Conservation (phyloP, 352 stramenopile species). For the Halophytophthora polymorphica region DNA sequence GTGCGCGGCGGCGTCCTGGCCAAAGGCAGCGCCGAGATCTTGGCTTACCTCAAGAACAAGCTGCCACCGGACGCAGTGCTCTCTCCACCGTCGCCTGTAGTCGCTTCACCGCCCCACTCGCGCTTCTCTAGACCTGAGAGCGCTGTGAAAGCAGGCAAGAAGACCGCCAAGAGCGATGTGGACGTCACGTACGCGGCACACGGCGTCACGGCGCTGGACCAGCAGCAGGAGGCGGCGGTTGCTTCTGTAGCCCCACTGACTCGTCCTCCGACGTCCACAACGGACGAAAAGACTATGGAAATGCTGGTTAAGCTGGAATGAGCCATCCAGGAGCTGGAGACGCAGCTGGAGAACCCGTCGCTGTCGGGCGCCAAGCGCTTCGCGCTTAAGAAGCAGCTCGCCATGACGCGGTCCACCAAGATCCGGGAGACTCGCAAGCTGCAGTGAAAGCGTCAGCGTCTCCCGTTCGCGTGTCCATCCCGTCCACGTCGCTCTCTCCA, state of each 20-base stretch:
- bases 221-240: background rate
- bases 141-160: too few species aligned
- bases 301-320: constrained; percentile 24
- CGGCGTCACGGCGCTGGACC: constrained; percentile 6
- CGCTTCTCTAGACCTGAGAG: too few species aligned
- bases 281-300: constrained; percentile 12
- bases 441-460: constrained; percentile 8
- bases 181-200: constrained; percentile 15
- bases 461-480: too few species aligned
- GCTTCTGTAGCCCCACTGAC: constrained; percentile 18
- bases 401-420: constrained; percentile 57
- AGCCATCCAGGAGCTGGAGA: constrained; percentile 57
- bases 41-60: constrained; percentile 82
- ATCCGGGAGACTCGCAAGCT: constrained; percentile 50
- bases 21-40: constrained; percentile 72
- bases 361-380: constrained; percentile 75
- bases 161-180: too few species aligned
- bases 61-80: constrained; percentile 41
- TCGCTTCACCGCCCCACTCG: too few species aligned
- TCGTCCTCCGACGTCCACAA: background rate
- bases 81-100: constrained; percentile 16
- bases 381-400: constrained; percentile 80
- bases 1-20: constrained; percentile 67
- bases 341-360: constrained; percentile 54
- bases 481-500: background rate